phyloP scores from a whole-genome alignment of 257 asterid genomes.

The Leptodermis oblonga region DNA sequence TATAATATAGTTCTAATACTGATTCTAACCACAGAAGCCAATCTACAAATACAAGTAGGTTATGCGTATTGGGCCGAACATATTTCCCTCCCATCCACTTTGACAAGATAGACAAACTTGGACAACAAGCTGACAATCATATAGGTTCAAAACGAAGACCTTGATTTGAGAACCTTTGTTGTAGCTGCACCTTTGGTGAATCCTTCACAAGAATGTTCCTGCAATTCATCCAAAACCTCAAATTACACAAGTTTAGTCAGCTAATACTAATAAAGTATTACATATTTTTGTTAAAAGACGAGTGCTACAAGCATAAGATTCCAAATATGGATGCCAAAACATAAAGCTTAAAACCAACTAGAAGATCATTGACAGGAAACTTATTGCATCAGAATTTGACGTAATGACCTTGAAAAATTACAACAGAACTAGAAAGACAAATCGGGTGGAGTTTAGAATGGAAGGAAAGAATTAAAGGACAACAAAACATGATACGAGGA shows the following conservation, averaged over 20 bases:
- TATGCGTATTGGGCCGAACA: too few species aligned
- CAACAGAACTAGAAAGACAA: not conserved
- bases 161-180: slow-evolving; percentile 46
- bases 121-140: not conserved
- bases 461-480: not conserved
- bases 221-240: slow-evolving; percentile 24
- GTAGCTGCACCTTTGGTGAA: slow-evolving; percentile 54
- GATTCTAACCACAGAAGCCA: too few species aligned
- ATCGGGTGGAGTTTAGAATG: not conserved
- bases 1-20: not conserved
- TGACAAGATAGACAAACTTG: not conserved
- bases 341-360: not conserved
- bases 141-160: slow-evolving; percentile 38
- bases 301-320: not conserved
- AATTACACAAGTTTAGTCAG: slow-evolving; percentile 13
- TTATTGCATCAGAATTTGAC: too few species aligned
- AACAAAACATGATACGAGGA: not conserved
- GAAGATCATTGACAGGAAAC: not conserved
- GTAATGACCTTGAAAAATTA: not conserved
- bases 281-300: not conserved
- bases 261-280: not conserved
- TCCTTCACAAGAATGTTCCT: slow-evolving; percentile 67
- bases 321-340: not conserved
- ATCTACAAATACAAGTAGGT: too few species aligned
- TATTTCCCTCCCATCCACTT: too few species aligned